Evolutionary conservation across 345 rosid species (phyloP).

Genomic region (Isatis tinctoria): DNA sequence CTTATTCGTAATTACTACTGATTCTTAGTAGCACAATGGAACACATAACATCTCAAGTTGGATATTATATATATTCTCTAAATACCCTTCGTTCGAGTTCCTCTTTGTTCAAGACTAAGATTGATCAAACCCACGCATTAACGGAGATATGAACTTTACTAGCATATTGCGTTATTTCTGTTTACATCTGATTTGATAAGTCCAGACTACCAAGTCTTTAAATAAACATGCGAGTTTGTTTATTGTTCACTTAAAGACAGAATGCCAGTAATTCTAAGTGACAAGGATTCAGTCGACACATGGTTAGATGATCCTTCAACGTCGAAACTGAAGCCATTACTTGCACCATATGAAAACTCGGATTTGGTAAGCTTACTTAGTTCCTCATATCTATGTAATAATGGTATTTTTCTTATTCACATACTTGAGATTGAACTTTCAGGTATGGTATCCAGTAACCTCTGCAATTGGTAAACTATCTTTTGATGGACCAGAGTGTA

Average conservation of each 20-base stretch:
- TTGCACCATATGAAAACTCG: slow-evolving; percentile 62
- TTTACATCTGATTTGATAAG: background rate
- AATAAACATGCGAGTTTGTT: background rate
- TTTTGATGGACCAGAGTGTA: slow-evolving; percentile 87
- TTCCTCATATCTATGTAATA: background rate
- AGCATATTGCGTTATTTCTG: background rate
- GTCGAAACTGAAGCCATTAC: slow-evolving; percentile 43
- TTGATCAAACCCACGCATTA: background rate
- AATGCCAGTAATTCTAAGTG: slow-evolving; percentile 88
- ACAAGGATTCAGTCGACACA: slow-evolving; percentile 55
- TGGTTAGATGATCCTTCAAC: slow-evolving; percentile 65
- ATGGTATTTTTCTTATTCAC: background rate
- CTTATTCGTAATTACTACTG: background rate
- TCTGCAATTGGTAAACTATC: slow-evolving; percentile 80
- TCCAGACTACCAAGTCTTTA: background rate
- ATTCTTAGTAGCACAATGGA: background rate
- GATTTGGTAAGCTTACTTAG: slow-evolving; percentile 56
- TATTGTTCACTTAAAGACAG: slow-evolving; percentile 45
- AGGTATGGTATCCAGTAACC: slow-evolving; percentile 88
- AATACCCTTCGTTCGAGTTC: background rate
- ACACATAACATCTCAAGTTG: background rate
- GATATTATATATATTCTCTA: background rate
- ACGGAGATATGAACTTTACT: background rate
- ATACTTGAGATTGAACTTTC: slow-evolving; percentile 12
- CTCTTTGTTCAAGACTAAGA: background rate